Evolutionary conservation across 345 rosid species (phyloP).

Genomic region (Citrus medica): DNA sequence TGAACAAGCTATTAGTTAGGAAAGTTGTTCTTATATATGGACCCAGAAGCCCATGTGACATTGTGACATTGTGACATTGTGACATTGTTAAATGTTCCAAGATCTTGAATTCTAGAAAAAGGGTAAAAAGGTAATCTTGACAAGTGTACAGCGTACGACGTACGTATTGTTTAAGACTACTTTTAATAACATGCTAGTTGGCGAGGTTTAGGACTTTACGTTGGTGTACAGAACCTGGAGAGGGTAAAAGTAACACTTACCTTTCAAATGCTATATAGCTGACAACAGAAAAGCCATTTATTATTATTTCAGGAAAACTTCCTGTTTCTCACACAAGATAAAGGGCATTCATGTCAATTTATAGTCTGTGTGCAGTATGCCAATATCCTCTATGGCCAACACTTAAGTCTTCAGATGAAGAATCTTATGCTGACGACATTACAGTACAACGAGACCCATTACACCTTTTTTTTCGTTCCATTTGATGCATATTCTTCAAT

Average conservation of each 20-base stretch:
- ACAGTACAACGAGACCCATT: too few species aligned
- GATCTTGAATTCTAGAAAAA: too few species aligned
- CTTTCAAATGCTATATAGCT: not conserved
- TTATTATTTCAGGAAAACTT: not conserved
- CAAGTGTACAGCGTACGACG: too few species aligned
- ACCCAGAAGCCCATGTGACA: too few species aligned
- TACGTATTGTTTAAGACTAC: not conserved
- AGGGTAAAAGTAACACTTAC: not conserved
- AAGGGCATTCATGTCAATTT: constrained; percentile 1
- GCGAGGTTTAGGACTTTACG: not conserved
- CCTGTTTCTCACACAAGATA: not conserved
- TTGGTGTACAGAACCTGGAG: not conserved
- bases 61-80: too few species aligned
- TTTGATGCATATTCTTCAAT: too few species aligned
- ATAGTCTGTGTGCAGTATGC: not conserved
- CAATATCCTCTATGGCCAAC: too few species aligned
- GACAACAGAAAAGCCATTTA: not conserved
- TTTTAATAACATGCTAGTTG: not conserved
- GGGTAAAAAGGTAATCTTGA: too few species aligned
- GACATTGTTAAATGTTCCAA: too few species aligned
- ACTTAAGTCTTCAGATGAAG: not conserved
- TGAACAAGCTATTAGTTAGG: too few species aligned
- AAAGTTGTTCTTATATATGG: too few species aligned
- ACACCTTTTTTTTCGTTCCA: too few species aligned
- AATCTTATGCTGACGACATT: constrained; percentile 4